Percentiles rank a stretch among this genome's conserved stretches.
phyloP scores from a whole-genome alignment of 164 flowering plant genomes.

The Piper betle region DNA sequence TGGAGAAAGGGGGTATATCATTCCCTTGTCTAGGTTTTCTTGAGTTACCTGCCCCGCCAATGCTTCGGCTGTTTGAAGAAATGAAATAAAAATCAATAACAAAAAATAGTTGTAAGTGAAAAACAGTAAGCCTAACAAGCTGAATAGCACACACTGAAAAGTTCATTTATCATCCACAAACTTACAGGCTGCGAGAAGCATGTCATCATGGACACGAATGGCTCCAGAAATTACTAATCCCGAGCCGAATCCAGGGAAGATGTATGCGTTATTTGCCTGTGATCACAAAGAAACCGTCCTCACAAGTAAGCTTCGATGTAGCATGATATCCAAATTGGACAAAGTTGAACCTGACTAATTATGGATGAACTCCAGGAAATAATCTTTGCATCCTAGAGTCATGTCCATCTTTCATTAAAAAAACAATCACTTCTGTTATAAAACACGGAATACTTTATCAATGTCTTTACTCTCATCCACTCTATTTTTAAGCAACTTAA shows the following conservation, averaged over 20 bases:
- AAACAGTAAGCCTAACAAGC: background rate
- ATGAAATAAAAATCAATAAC: background rate
- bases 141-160: background rate
- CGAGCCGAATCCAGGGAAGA: slow-evolving; percentile 94
- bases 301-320: background rate
- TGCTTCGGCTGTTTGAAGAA: slow-evolving; percentile 55
- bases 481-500: too few relatives aligned
- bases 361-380: too few relatives aligned
- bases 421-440: too few relatives aligned
- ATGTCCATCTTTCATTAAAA: too few relatives aligned
- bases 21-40: slow-evolving; percentile 60
- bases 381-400: too few relatives aligned
- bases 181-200: slow-evolving; percentile 94
- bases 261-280: slow-evolving; percentile 94
- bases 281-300: background rate
- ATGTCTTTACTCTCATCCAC: too few relatives aligned
- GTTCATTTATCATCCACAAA: background rate
- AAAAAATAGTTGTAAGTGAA: too few relatives aligned
- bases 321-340: background rate
- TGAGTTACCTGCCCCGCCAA: slow-evolving; percentile 70
- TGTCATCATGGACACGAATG: slow-evolving; percentile 95
- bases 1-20: slow-evolving; percentile 76
- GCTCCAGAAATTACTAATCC: slow-evolving; percentile 85
- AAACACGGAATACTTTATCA: too few relatives aligned
- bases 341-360: too few relatives aligned